Evolutionary conservation across 805 yeast species (phyloP).

Genomic region (Wickerhamiella sorbophila): DNA sequence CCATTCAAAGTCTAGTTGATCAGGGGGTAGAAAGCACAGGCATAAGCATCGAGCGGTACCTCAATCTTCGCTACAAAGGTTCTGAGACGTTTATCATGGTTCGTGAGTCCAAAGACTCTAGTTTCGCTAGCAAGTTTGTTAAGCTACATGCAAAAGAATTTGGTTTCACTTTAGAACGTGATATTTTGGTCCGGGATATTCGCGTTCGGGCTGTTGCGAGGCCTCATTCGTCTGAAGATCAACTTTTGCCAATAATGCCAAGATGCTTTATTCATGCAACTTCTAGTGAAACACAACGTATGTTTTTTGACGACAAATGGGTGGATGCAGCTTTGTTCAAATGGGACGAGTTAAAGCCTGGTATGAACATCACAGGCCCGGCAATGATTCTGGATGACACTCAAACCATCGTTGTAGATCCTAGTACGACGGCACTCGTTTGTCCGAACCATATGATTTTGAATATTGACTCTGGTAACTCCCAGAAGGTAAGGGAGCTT

Average conservation of each 20-base stretch:
- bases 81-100: conserved; percentile 82
- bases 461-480: conserved; percentile 17
- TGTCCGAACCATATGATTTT: conserved; percentile 51
- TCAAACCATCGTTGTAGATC: conserved; percentile 64
- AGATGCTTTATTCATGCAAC: conserved; percentile 17
- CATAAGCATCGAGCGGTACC: conserved; percentile 44
- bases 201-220: conserved; percentile 44
- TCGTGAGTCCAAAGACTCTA: neutral
- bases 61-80: conserved; percentile 73
- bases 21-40: conserved; percentile 37
- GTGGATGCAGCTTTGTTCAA: conserved; percentile 40
- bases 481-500: conserved; percentile 13
- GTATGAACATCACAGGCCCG: conserved; percentile 49
- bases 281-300: conserved; percentile 24
- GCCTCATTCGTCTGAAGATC: neutral
- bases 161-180: conserved; percentile 50
- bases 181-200: conserved; percentile 54
- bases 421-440: conserved; percentile 41
- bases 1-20: conserved; percentile 27
- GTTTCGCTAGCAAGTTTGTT: conserved; percentile 31
- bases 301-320: conserved; percentile 44
- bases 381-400: conserved; percentile 68
- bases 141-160: conserved; percentile 53
- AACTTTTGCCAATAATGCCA: conserved; percentile 6
- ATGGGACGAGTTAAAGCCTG: conserved; percentile 39